A percentile compares a stretch with the other conserved stretches of the same genome.
Evolutionary conservation across 805 yeast species (phyloP).

Genomic region (Kodamaea leandrae): DNA sequence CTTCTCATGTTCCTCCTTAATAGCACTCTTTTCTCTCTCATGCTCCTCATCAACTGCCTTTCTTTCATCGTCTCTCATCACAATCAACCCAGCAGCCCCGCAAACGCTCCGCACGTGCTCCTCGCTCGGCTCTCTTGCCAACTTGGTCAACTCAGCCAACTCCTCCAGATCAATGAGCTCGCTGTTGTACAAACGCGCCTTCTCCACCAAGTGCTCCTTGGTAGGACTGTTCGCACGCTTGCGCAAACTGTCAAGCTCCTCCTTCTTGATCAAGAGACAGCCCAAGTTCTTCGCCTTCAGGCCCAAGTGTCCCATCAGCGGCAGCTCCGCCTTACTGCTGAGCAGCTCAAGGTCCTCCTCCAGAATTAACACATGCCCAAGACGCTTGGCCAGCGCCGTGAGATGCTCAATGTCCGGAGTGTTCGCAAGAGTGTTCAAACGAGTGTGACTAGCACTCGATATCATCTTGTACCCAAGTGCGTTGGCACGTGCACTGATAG

Average conservation of each 20-base stretch:
- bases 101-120: conserved; percentile 18
- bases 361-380: conserved; percentile 6
- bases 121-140: conserved; percentile 22
- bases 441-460: conserved; percentile 2
- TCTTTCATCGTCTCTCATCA: conserved; percentile 2
- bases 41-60: not conserved
- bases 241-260: conserved; percentile 14
- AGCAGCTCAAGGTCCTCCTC: conserved; percentile 10
- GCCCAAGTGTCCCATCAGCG: conserved; percentile 17
- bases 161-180: conserved; percentile 6
- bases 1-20: not conserved
- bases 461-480: conserved; percentile 13
- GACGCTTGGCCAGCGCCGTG: conserved; percentile 9
- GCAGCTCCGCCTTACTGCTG: conserved; percentile 15
- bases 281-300: conserved; percentile 17
- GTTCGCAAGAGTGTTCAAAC: conserved; percentile 16
- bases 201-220: conserved; percentile 12
- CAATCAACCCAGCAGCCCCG: conserved; percentile 12
- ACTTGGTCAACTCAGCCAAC: conserved; percentile 12
- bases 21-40: not conserved
- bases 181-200: conserved; percentile 11
- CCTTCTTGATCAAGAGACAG: conserved; percentile 13
- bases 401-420: conserved; percentile 12
- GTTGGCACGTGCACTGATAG: conserved; percentile 10
- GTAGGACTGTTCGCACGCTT: conserved; percentile 20